Percentiles rank a stretch among this genome's conserved stretches.
These are phyloP conservation scores for Acanthamoeba triangularis DNA, from an alignment of 208 protist species.

Conservation along the genomic window DNA sequence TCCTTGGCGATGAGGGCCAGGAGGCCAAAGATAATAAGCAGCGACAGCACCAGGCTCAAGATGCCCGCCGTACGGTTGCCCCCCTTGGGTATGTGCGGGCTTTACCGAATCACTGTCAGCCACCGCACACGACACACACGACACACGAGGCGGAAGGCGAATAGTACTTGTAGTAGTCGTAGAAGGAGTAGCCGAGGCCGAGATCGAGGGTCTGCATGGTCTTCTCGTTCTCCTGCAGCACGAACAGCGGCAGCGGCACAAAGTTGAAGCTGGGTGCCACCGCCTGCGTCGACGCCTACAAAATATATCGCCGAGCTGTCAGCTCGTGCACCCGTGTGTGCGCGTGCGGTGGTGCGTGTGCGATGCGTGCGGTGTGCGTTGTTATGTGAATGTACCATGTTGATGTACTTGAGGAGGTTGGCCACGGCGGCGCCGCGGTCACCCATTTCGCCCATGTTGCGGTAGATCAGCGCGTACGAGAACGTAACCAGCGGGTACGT, in stretches of 20 bases:
- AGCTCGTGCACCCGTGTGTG: background rate
- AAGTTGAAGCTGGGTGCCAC: background rate
- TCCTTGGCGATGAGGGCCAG: constrained; percentile 37
- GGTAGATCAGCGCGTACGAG: background rate
- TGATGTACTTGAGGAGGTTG: constrained; percentile 5
- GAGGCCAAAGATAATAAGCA: background rate
- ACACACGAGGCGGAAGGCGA: background rate
- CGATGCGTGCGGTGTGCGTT: background rate
- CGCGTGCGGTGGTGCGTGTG: background rate
- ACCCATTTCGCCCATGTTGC: background rate
- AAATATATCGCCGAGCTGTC: too few species aligned
- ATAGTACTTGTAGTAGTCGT: constrained; percentile 32
- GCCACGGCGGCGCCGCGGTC: background rate
- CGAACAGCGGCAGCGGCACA: constrained; percentile 26
- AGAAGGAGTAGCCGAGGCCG: background rate
- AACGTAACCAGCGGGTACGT: constrained; percentile 47
- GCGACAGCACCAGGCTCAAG: constrained; percentile 24
- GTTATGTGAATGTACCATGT: background rate
- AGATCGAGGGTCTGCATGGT: background rate
- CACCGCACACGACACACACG: too few species aligned
- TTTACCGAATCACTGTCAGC: background rate
- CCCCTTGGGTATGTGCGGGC: background rate
- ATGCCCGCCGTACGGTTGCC: constrained; percentile 28
- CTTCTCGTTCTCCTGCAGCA: background rate
- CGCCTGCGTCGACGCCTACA: background rate